Evolutionary conservation across 306 rosid species (phyloP), one percentile per base, ranked within the genome.

Genomic region (Hippophae tibetana): DNA sequence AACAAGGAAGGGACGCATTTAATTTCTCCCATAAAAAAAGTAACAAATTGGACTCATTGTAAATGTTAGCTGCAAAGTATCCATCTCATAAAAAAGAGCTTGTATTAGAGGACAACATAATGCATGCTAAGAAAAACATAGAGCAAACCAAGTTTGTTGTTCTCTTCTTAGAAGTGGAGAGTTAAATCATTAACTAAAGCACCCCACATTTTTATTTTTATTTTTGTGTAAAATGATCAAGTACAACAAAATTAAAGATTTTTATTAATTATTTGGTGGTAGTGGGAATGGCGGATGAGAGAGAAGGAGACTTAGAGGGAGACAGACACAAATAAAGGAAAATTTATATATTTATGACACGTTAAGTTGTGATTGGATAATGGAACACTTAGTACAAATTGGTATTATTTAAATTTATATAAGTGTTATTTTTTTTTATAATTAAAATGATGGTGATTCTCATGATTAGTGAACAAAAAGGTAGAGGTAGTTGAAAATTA

Each of bases 111-210:
- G 81, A 76, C 81, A 76, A 55, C 65, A 76, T 76, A 54, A 76
- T 76, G 81, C 62, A 67, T 59, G 71, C 68, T 62, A 76, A 72
- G 81, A 71, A 76, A 59, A 58, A 56, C 67, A 58, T 46, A 62
- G 66, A 67, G 71, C 65, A 76, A 61, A 67, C 65, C 71, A 63
- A 43, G 54, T 47, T 64, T 60, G 61, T 63, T 51, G 63, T 66
- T 62, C 70, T 48, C 69, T 61, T 52, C 53, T 45, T 26, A 46
- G 56, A 58, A 38, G 62, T 62, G 78, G 73, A 73, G 65, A 55
- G 38, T 61, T 62, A 62, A 76, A 71, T 67, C 69, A 67, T 71
- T 52, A 71, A 60, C 44, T 23, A 47, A 54, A 69, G 62, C 66
- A 59, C 68, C 68, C 71, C 38, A 47, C 10, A 7, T 6, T 13